Evolutionary conservation across 306 rosid genomes (phyloP).

Genomic region (Vigna nakashimae): DNA sequence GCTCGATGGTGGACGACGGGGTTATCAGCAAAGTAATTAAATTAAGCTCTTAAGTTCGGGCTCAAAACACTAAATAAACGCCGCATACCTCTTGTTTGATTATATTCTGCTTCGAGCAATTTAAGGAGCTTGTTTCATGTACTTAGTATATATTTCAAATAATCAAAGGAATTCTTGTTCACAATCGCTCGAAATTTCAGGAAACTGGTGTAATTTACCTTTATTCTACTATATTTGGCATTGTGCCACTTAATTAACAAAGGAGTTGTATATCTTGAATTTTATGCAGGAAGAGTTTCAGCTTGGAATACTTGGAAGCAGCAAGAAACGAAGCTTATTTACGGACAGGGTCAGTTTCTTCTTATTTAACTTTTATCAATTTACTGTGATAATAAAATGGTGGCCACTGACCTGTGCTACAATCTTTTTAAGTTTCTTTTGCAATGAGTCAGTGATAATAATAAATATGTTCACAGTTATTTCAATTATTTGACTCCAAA

Average conservation of each 20-base stretch:
- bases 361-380: background rate
- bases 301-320: slow-evolving; percentile 59
- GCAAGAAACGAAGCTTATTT: slow-evolving; percentile 52
- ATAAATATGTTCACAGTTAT: slow-evolving; percentile 46
- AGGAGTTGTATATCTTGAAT: slow-evolving; percentile 25
- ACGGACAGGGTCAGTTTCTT: slow-evolving; percentile 58
- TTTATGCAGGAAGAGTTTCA: slow-evolving; percentile 65
- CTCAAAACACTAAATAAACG: too few relatives aligned
- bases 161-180: background rate
- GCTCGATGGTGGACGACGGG: slow-evolving; percentile 61
- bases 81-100: background rate
- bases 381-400: background rate
- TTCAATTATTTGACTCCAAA: slow-evolving; percentile 58
- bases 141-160: background rate
- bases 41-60: slow-evolving; percentile 12
- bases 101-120: too few relatives aligned
- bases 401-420: background rate
- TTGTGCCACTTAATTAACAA: slow-evolving; percentile 20
- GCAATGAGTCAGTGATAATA: background rate
- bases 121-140: background rate
- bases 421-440: background rate
- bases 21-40: slow-evolving; percentile 59
- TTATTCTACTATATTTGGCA: background rate
- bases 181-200: background rate
- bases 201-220: background rate